phyloP scores from a whole-genome alignment of 768 basidiomycete genomes.

The Flagelloscypha sp. region DNA sequence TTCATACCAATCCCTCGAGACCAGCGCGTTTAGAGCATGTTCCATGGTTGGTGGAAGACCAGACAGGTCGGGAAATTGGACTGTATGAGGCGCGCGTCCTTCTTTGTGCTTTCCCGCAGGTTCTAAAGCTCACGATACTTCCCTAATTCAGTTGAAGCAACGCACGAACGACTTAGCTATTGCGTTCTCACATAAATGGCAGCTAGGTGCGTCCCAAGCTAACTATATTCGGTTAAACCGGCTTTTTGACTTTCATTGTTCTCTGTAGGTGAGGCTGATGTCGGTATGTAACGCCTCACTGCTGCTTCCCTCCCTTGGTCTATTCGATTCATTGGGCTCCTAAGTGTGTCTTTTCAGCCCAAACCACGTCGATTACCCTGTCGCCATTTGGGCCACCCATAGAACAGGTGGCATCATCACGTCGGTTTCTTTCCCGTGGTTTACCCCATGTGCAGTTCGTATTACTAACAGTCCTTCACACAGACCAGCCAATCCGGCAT shows the following conservation, averaged over 20 bases:
- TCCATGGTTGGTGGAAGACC: constrained; percentile 57
- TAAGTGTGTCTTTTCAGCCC: constrained; percentile 57
- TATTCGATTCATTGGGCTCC: neutral
- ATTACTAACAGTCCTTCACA: constrained; percentile 15
- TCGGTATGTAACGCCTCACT: constrained; percentile 29
- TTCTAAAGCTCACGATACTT: constrained; percentile 1
- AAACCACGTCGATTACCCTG: constrained; percentile 53
- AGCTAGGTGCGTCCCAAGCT: constrained; percentile 34
- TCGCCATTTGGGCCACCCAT: constrained; percentile 52
- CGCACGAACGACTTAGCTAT: constrained; percentile 49
- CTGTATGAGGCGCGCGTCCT: constrained; percentile 37
- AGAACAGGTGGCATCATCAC: constrained; percentile 50
- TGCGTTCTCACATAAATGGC: constrained; percentile 38
- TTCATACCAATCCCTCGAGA: constrained; percentile 29
- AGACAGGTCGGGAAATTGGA: constrained; percentile 33
- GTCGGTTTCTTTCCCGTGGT: constrained; percentile 24
- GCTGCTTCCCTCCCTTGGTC: neutral
- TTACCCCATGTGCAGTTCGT: constrained; percentile 1
- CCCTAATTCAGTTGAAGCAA: constrained; percentile 23
- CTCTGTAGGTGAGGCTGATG: constrained; percentile 37
- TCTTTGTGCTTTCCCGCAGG: neutral
- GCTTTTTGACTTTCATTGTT: constrained; percentile 5
- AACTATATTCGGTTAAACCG: too few relatives aligned
- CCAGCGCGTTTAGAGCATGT: constrained; percentile 36
- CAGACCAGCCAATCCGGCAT: constrained; percentile 58